Conservation (phyloP, 2,329 filamentous ascomycete species). For the Pseudocercospora pini-densiflorae region DNA sequence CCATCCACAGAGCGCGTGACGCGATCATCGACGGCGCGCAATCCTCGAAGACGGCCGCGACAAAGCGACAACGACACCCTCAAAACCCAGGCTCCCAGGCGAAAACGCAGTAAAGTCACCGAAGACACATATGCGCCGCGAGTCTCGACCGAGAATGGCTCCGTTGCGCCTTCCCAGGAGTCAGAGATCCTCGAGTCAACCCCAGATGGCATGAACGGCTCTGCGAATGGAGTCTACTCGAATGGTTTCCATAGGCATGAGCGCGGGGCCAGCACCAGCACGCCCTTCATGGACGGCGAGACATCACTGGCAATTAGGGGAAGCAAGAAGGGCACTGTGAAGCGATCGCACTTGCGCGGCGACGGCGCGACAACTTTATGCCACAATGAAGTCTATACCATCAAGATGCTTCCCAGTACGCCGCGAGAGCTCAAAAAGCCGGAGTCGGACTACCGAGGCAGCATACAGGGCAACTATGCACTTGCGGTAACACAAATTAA, state of each 20-base stretch:
- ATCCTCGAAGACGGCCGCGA: constrained; percentile 52
- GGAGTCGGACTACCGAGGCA: constrained; percentile 62
- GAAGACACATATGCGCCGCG: constrained; percentile 43
- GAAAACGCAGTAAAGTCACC: constrained; percentile 55
- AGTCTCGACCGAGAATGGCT: constrained; percentile 24
- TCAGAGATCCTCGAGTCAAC: constrained; percentile 19
- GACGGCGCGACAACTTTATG: constrained; percentile 57
- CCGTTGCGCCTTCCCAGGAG: constrained; percentile 14
- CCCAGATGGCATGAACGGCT: constrained; percentile 28
- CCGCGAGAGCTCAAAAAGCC: constrained; percentile 71
- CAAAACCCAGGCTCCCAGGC: constrained; percentile 45
- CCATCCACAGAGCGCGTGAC: constrained; percentile 35
- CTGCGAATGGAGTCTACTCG: constrained; percentile 13
- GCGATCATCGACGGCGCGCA: constrained; percentile 44
- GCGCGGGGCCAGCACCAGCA: constrained; percentile 19
- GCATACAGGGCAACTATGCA: constrained; percentile 50
- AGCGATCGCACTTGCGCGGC: constrained; percentile 33
- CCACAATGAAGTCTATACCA: constrained; percentile 81
- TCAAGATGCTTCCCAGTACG: constrained; percentile 81
- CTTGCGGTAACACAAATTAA: constrained; percentile 79
- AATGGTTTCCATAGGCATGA: constrained; percentile 23
- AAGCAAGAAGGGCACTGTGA: constrained; percentile 33
- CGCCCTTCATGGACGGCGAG: constrained; percentile 16
- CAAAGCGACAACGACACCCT: constrained; percentile 49
- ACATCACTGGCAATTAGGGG: constrained; percentile 31